phyloP scores from a whole-genome alignment of 169 alveolate species.

The Plasmodium reichenowi region DNA sequence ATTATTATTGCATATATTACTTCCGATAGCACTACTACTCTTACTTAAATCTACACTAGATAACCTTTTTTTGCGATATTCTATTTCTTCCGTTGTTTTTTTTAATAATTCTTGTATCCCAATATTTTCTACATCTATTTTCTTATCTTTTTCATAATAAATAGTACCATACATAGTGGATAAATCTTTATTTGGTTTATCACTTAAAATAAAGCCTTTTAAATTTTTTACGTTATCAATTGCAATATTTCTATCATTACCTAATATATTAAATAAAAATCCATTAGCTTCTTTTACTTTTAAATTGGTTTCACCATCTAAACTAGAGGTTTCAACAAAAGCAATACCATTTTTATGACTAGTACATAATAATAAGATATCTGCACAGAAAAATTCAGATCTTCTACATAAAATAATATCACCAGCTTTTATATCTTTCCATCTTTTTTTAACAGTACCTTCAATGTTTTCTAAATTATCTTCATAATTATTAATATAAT shows the following conservation, averaged over 20 bases:
- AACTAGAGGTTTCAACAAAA: conserved; percentile 95
- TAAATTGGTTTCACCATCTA: conserved; percentile 97
- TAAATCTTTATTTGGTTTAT: conserved; percentile 68
- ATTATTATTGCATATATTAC: background rate
- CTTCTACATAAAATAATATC: conserved; percentile 92
- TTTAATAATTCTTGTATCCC: conserved; percentile 3
- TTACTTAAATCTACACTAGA: conserved; percentile 41
- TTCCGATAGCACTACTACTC: conserved; percentile 24
- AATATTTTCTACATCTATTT: conserved; percentile 1
- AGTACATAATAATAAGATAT: conserved; percentile 92
- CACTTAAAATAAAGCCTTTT: conserved; percentile 69
- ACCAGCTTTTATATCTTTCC: conserved; percentile 94
- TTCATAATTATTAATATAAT: conserved; percentile 38
- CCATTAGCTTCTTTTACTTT: conserved; percentile 89
- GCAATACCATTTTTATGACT: conserved; percentile 92
- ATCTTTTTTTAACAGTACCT: conserved; percentile 72
- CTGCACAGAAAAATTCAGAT: conserved; percentile 95
- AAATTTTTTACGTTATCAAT: conserved; percentile 44
- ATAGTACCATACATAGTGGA: conserved; percentile 73
- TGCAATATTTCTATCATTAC: conserved; percentile 31
- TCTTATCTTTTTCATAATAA: conserved; percentile 52
- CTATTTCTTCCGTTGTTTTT: conserved; percentile 26
- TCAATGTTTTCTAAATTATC: conserved; percentile 45
- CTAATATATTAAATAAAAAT: conserved; percentile 39
- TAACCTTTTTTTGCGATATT: conserved; percentile 4